These are phyloP conservation scores for Sarocladium oryzae DNA, from an alignment of 2,329 filamentous ascomycete genomes.

Conservation along the genomic window DNA sequence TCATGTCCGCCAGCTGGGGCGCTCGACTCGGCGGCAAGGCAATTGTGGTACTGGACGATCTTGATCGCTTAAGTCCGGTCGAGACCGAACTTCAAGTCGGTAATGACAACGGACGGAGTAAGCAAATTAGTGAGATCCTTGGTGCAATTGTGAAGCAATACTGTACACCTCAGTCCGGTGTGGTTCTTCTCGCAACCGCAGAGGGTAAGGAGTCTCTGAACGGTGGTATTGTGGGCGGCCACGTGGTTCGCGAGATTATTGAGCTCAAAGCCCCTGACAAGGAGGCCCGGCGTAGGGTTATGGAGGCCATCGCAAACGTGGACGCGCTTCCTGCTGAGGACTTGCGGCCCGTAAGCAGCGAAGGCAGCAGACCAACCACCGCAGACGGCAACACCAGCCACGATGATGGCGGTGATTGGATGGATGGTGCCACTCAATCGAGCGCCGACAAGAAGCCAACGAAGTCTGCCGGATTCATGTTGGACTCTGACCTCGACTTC, in stretches of 20 bases:
- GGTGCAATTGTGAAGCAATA: constrained; percentile 78
- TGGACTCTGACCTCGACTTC: constrained; percentile 77
- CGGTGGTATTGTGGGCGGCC: constrained; percentile 81
- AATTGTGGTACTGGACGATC: constrained; percentile 82
- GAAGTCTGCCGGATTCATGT: constrained; percentile 56
- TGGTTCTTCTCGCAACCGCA: constrained; percentile 84
- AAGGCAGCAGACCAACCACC: constrained; percentile 50
- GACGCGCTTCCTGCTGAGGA: constrained; percentile 35
- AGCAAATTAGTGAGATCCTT: constrained; percentile 85
- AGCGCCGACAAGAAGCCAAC: constrained; percentile 33
- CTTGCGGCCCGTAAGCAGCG: constrained; percentile 23
- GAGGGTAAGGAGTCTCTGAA: constrained; percentile 91
- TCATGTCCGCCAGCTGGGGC: constrained; percentile 87
- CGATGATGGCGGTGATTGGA: constrained; percentile 61
- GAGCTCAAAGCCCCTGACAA: constrained; percentile 88
- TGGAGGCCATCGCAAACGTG: constrained; percentile 68
- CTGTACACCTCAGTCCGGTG: constrained; percentile 69
- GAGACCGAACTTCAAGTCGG: constrained; percentile 94
- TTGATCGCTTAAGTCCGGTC: constrained; percentile 86
- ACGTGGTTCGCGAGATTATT: constrained; percentile 87
- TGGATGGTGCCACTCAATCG: constrained; percentile 58
- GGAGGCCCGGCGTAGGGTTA: constrained; percentile 73
- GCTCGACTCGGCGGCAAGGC: constrained; percentile 78
- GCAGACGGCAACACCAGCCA: constrained; percentile 45
- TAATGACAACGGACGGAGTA: constrained; percentile 86